Conservation (phyloP, 352 stramenopile genomes). For the Phytophthora agathidicida region DNA sequence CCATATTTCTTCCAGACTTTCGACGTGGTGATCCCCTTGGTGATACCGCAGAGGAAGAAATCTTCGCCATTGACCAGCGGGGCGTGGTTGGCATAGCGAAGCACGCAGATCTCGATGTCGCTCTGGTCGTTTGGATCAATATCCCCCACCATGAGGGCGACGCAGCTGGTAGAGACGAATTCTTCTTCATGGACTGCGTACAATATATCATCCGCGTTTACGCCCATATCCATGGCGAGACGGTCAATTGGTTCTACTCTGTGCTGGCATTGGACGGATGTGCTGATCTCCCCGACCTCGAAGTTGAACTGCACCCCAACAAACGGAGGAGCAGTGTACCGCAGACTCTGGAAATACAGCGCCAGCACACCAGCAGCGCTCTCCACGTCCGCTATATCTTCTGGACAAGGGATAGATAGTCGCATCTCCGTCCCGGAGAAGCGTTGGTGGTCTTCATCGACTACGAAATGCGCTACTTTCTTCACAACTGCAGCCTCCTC, state of each 20-base stretch:
- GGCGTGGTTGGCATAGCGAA: slow-evolving; percentile 80
- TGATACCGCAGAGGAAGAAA: slow-evolving; percentile 62
- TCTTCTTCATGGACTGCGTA: slow-evolving; percentile 47
- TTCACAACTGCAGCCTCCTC: slow-evolving; percentile 69
- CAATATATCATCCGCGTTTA: slow-evolving; percentile 42
- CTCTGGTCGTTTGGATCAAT: slow-evolving; percentile 6
- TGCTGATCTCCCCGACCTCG: slow-evolving; percentile 43
- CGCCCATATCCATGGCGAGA: slow-evolving; percentile 56
- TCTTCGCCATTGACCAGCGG: slow-evolving; percentile 68
- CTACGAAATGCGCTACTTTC: slow-evolving; percentile 58
- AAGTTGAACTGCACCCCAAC: slow-evolving; percentile 69
- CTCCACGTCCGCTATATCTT: slow-evolving; percentile 38
- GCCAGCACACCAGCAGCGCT: slow-evolving; percentile 54
- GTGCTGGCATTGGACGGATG: slow-evolving; percentile 43
- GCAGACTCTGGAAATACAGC: slow-evolving; percentile 74
- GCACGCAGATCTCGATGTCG: slow-evolving; percentile 64
- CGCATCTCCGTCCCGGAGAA: slow-evolving; percentile 87
- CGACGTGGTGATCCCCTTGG: slow-evolving; percentile 39
- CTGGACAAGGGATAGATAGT: slow-evolving; percentile 58
- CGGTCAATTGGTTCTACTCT: slow-evolving; percentile 60
- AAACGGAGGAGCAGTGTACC: slow-evolving; percentile 59
- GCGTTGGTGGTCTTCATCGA: slow-evolving; percentile 61
- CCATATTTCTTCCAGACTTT: slow-evolving; percentile 68
- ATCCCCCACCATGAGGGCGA: slow-evolving; percentile 46
- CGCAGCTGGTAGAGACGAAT: slow-evolving; percentile 47